Base-by-base conservation (phyloP, 2,329 filamentous ascomycete genomes). In the Beauveria pseudobassiana region DNA sequence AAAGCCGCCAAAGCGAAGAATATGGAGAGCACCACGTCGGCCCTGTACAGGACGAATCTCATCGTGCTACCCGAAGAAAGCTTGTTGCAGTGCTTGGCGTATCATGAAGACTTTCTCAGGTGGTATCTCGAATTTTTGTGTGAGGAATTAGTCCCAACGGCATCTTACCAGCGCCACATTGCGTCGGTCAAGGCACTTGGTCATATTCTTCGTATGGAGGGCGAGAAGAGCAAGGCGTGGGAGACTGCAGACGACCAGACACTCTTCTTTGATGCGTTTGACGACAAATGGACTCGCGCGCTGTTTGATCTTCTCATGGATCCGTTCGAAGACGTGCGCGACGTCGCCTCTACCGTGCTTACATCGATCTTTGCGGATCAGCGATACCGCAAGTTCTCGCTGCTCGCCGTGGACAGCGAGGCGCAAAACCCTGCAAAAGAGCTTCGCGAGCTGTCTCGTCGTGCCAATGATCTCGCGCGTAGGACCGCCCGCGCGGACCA, bases 241-340 rank as follows among this genome's bases (percentile, higher is more conserved):
- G 71, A 75, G 59, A 74, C 75, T 1, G 61, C 65, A 43, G 73
- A 74, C 58, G 73, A 79, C 66, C 78, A 73, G 67, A 66, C 62
- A 59, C 70, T 73, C 16, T 76, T 78, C 59, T 78, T 76, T 53
- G 71, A 76, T 53, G 67, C 74, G 2, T 74, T 81, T 63, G 80
- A 83, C 52, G 66, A 67, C 3, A 78, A 73, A 0, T 84, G 88
- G 76, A 74, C 84, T 12, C 80, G 88, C 53, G 78, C 87, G 5
- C 77, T 98, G 7, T 77, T 93, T 16, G 91, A 96, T 71, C 82
- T 96, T 24, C 75, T 96, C 8, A 80, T 96, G 70, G 90, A 99
- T 68, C 91, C 93, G 0, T 99, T 96, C 69, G 95, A 98, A 62
- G 95, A 99, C 72, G 89, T 98, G 5, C 83, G 93, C 66, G 85